Evolutionary conservation across 768 basidiomycete genomes (phyloP), one percentile per base, ranked within the genome.

Genomic region (Scleroderma citrinum): DNA sequence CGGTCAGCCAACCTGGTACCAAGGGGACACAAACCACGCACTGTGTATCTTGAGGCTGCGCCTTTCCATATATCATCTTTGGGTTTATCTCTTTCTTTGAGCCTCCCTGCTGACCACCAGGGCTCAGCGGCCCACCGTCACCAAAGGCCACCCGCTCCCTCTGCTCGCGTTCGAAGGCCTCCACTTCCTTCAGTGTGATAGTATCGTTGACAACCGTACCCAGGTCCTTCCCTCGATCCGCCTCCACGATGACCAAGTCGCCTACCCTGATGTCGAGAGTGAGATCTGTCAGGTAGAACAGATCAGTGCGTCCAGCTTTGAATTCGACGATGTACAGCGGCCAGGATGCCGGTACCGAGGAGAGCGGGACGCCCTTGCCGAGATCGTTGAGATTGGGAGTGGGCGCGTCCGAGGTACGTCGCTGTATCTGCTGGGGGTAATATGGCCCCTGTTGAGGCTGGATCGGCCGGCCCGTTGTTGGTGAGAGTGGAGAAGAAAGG

Each of bases 301-400:
- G 71, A 66, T 98, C 95, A 54, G 92, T 92, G 35, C 95, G 82
- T 0, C 92, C 92, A 0, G 94, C 94, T 69, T 97, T 99, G 77
- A 99, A 99, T 66, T 96, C 89, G 58, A 97, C 87, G 58, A 97
- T 94, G 75, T 81, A 97, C 7, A 99, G 77, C n/a, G 88, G 92
- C 74, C 87, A 90, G 31, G 83, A 81, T 12, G 85, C 65, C 1
- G 93, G 85, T 36, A 99, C 84, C 42, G 86, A 68, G 62, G 85
- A 82, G 16, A 97, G 76, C 0, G 93, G 92, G 0, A 97, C 80
- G 31, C 95, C 95, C 60, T 85, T 86, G 44, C 95, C 94, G 20
- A 95, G 82, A 11, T 92, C 79, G 34, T 58, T 67, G 31, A 79
- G 59, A 46, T 55, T 57, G 26, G 63, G 62, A 30, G 56, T 48